These are phyloP conservation scores for Leishmania gerbilli DNA, from an alignment of 208 protist species.

Conservation along the genomic window DNA sequence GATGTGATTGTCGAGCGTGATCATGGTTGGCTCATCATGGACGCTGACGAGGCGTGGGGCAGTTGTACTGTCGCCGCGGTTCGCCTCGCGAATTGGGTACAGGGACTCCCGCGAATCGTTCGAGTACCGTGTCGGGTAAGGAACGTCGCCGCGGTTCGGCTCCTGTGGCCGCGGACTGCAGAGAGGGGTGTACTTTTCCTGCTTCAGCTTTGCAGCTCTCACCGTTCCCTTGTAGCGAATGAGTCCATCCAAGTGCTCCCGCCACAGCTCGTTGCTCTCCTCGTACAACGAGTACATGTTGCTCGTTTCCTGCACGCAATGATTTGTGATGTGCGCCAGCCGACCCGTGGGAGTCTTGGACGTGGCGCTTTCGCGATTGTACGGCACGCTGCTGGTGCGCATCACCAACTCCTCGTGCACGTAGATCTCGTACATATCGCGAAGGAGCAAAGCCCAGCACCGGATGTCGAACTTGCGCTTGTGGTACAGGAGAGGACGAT, in stretches of 20 bases:
- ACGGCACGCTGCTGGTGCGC: conserved; percentile 78
- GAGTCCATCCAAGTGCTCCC: conserved; percentile 76
- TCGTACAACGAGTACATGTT: conserved; percentile 71
- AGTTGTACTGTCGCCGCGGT: conserved; percentile 12
- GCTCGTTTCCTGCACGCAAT: conserved; percentile 81
- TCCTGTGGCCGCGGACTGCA: conserved; percentile 30
- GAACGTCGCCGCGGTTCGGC: conserved; percentile 4
- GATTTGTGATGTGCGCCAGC: conserved; percentile 88
- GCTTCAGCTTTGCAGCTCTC: conserved; percentile 32
- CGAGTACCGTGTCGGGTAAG: conserved; percentile 9
- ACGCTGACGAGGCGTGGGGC: background rate
- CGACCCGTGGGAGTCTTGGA: conserved; percentile 41
- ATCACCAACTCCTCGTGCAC: conserved; percentile 82
- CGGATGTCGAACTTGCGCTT: conserved; percentile 92
- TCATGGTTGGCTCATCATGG: conserved; percentile 8
- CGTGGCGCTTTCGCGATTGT: conserved; percentile 46
- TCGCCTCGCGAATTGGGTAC: conserved; percentile 17
- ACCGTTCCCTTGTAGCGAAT: conserved; percentile 62
- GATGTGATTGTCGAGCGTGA: conserved; percentile 59
- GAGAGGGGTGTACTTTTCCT: conserved; percentile 7
- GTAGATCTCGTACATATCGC: conserved; percentile 66
- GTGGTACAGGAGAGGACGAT: conserved; percentile 80
- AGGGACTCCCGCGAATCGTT: conserved; percentile 13
- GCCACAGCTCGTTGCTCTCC: conserved; percentile 80
- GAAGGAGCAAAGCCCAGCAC: conserved; percentile 72